A percentile compares a stretch with the other conserved stretches of the same genome.
These are phyloP conservation scores for Gomphus sp. DNA, from an alignment of 1,284 basidiomycete genomes.

Conservation along the genomic window DNA sequence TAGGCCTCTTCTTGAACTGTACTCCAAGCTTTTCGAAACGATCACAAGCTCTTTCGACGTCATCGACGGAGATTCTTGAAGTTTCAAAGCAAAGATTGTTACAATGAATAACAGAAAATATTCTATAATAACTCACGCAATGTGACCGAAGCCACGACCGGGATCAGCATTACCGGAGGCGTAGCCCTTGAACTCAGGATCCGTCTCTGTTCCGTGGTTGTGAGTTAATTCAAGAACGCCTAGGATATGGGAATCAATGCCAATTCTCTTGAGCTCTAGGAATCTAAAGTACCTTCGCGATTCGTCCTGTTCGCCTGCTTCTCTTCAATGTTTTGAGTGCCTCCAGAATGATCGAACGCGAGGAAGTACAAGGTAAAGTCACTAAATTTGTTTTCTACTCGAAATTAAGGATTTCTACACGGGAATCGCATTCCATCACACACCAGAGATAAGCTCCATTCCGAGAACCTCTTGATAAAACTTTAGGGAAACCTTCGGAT, in stretches of 20 bases:
- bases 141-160: slow-evolving; percentile 77
- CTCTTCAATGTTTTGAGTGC: slow-evolving; percentile 38
- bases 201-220: slow-evolving; percentile 84
- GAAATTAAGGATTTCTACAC: slow-evolving; percentile 5
- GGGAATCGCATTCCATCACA: slow-evolving; percentile 11
- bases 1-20: slow-evolving; percentile 80
- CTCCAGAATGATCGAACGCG: slow-evolving; percentile 55
- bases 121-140: slow-evolving; percentile 33
- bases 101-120: not conserved
- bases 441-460: slow-evolving; percentile 75
- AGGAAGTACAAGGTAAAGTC: slow-evolving; percentile 81
- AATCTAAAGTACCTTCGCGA: slow-evolving; percentile 48
- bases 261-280: not conserved
- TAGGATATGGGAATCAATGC: slow-evolving; percentile 17
- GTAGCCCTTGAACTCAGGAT: slow-evolving; percentile 73
- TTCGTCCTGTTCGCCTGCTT: slow-evolving; percentile 36
- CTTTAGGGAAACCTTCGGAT: slow-evolving; percentile 68
- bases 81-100: not conserved
- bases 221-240: slow-evolving; percentile 83
- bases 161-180: slow-evolving; percentile 80
- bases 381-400: slow-evolving; percentile 37
- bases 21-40: slow-evolving; percentile 81
- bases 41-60: slow-evolving; percentile 77
- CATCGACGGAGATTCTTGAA: slow-evolving; percentile 44
- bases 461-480: slow-evolving; percentile 72